Evolutionary conservation across 2,329 filamentous ascomycete genomes (phyloP), one percentile per base, ranked within the genome.

Genomic region (Pseudogymnoascus sp.): DNA sequence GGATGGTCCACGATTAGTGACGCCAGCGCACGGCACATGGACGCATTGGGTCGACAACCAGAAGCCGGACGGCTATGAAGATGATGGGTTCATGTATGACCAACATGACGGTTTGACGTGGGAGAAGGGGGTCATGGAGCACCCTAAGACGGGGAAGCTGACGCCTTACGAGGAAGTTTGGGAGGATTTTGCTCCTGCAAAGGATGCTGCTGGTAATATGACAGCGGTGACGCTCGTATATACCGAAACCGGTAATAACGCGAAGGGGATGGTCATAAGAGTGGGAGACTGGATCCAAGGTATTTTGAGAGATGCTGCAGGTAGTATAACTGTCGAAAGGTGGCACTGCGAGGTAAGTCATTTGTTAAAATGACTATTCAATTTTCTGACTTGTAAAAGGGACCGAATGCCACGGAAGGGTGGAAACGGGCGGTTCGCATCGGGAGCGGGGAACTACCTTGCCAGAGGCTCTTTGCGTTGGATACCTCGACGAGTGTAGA

Each of bases 131-230:
- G 62, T 39, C 7, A 65, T 64, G 48, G 41, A 58, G 4, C 28
- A 68, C 39, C 62, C 64, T 2, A 61, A 61, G 7, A 69, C 65
- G 1, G 67, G 67, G 3, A 34, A 59, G 3, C 59, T 66, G 21
- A 64, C 61, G 10, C 61, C 63, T 8, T 70, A 70, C 48, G 63
- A 69, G 41, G 68, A 70, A 57, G 60, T 68, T 8, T 70, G 68
- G 68, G 48, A 61, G 9, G 68, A 69, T 62, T 58, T 65, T 19
- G 52, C 58, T 8, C 45, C 45, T 9, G 45, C 26, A 12, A 52
- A 52, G 21, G 45, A 52, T 52, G 45, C 45, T 18, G 26, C 45
- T 52, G 45, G 45, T 7, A 52, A 52, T 33, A 52, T 30, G 45
- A 61, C 66, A 10, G 61, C 63, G 18, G 30, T 37, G 15, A 63